Conservation (phyloP, 1,139 yeast genomes). For the Sugiyamaella neomexicana region DNA sequence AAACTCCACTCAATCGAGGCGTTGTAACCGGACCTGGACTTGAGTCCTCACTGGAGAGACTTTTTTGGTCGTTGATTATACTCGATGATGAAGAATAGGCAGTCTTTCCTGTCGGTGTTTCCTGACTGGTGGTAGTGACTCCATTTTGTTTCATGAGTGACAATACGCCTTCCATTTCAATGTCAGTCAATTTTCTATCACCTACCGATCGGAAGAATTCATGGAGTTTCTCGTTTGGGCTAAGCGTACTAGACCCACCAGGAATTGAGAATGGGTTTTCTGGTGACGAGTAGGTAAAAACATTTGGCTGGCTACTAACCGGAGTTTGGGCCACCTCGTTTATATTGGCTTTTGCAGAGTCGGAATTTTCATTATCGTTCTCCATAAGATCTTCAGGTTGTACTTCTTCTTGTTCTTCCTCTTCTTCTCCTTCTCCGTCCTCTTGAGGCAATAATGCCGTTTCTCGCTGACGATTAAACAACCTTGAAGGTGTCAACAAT, state of each 20-base stretch:
- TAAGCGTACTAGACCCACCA: constrained; percentile 22
- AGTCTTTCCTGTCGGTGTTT: not conserved
- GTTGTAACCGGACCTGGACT: not conserved
- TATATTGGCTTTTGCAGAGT: not conserved
- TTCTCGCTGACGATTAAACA: constrained; percentile 7
- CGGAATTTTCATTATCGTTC: constrained; percentile 5
- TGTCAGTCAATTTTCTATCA: constrained; percentile 65
- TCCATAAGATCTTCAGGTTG: not conserved
- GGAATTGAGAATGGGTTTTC: not conserved
- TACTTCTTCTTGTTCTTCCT: not conserved
- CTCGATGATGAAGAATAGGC: too few species aligned
- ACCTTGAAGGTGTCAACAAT: constrained; percentile 26
- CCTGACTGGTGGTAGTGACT: not conserved
- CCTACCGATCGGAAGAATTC: constrained; percentile 76
- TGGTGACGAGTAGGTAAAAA: constrained; percentile 27
- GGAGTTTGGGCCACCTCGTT: not conserved
- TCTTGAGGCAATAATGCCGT: not conserved
- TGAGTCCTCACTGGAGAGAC: too few species aligned
- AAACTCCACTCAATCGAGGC: not conserved
- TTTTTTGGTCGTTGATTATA: too few species aligned
- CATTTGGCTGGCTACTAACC: not conserved
- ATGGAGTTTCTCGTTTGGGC: constrained; percentile 62
- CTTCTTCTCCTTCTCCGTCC: not conserved
- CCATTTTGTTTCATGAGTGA: constrained; percentile 45
- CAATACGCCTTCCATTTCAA: constrained; percentile 83